These are phyloP conservation scores for Austropuccinia psidii DNA, from an alignment of 1,284 basidiomycete genomes.

Conservation along the genomic window DNA sequence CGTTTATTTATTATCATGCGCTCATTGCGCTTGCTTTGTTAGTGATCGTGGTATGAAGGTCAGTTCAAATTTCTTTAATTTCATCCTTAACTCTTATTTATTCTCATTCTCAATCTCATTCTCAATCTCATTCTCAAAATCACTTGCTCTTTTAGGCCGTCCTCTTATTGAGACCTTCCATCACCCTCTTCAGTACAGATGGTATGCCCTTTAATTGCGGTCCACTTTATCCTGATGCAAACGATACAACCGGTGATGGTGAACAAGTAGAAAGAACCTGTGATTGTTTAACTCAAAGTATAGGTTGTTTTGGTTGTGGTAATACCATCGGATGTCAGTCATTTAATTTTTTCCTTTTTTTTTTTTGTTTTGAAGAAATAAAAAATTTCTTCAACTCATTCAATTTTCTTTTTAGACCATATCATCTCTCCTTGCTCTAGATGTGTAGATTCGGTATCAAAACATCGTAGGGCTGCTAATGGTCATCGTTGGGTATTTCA, in stretches of 20 bases:
- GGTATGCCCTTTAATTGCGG: conserved; percentile 68
- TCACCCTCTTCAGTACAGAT: conserved; percentile 74
- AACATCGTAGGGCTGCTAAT: conserved; percentile 59
- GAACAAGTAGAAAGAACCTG: conserved; percentile 56
- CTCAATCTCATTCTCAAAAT: neutral
- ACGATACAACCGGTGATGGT: conserved; percentile 54
- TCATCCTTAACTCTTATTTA: neutral
- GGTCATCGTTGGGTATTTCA: conserved; percentile 83
- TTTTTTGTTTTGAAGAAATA: neutral
- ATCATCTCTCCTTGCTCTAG: conserved; percentile 40
- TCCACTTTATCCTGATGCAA: conserved; percentile 41
- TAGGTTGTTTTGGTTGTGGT: conserved; percentile 75
- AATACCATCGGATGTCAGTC: conserved; percentile 67
- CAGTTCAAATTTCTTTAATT: conserved; percentile 42
- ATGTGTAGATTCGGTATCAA: conserved; percentile 48
- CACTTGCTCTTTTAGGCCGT: conserved; percentile 56
- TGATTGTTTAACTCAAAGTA: conserved; percentile 63
- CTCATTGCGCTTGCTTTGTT: conserved; percentile 62
- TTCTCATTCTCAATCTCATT: neutral
- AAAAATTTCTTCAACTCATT: neutral
- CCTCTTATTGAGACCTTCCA: conserved; percentile 67
- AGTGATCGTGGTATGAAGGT: conserved; percentile 79
- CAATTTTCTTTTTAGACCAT: conserved; percentile 11
- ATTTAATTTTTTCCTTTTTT: conserved; percentile 54
- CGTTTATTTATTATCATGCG: conserved; percentile 73